Base-by-base conservation (phyloP, 2,329 filamentous ascomycete genomes). In the Hysterium pulicare region DNA sequence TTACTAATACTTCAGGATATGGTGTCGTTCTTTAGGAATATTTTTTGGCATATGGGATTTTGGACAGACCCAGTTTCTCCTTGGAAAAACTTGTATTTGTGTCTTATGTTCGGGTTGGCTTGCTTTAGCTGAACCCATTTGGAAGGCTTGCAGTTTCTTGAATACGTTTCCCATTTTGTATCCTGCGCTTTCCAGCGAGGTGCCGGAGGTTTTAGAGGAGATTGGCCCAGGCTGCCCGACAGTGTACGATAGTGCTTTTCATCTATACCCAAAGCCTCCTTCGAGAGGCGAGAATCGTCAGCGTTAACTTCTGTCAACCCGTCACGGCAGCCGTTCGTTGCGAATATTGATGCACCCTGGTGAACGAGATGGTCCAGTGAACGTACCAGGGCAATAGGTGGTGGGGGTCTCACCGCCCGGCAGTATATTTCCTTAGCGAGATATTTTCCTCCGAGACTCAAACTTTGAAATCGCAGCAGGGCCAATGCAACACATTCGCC, bases 231-330 rank as follows among this genome's bases (percentile, higher is more conserved):
- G 21, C 15, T 26, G 24, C 19, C 21, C n/a, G 19, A 7, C 33
- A 17, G 39, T 24, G 30, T 39, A 30, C 39, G 33, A 33, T 30
- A 40, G n/a, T 39, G 37, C 13, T 22, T 28, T 17, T 28, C 33
- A 34, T 42, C 42, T 44, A 47, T 47, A 47, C 45, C 45, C 45
- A 38, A 33, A 36, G 20, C 36, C 31, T 21, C 19, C 30, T 23
- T 41, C 7, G 7, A 24, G 20, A 30, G 30, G 13, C 17, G 19
- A 33, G 22, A 19, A 33, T 16, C 15, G 15, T 19, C 16, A 33
- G 24, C 24, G 13, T 28, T 28, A 28, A 7, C 8, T 28, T 28
- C 24, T 28, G 7, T n/a, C n/a, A n/a, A n/a, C n/a, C n/a, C n/a
- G n/a, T n/a, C n/a, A n/a, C n/a, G n/a, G n/a, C n/a, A n/a, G n/a